A percentile compares a stretch with the other conserved stretches of the same genome.
These are phyloP conservation scores for Solanum ossicruentum DNA, from an alignment of 257 asterid genomes.

Conservation along the genomic window DNA sequence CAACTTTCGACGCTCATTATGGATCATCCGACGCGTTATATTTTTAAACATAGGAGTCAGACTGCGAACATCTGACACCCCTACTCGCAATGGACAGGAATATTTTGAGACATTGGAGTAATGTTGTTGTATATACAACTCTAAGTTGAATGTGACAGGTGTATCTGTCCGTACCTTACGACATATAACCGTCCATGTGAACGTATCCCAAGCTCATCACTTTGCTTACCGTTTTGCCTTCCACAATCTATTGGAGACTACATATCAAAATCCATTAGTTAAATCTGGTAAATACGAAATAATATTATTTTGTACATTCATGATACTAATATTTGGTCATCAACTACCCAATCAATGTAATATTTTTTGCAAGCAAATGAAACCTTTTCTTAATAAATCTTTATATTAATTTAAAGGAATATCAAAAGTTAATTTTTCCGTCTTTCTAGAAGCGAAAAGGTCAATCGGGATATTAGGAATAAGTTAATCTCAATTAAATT, in stretches of 20 bases:
- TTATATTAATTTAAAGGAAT: not conserved
- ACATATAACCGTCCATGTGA: not conserved
- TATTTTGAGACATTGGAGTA: no score
- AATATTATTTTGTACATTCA: not conserved
- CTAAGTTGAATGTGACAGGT: not conserved
- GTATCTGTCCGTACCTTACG: not conserved
- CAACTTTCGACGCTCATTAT: no score
- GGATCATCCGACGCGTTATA: no score
- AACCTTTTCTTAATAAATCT: not conserved
- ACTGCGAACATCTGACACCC: no score
- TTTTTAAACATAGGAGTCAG: no score
- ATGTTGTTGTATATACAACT: no score
- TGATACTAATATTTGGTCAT: not conserved
- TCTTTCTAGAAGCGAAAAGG: not conserved
- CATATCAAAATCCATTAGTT: not conserved
- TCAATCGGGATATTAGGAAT: not conserved
- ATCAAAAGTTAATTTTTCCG: not conserved
- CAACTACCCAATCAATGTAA: not conserved
- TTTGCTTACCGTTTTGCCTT: not conserved
- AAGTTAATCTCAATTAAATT: not conserved
- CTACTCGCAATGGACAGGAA: no score
- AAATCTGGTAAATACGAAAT: not conserved
- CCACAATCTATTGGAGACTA: not conserved
- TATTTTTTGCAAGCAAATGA: not conserved
- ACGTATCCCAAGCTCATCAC: not conserved